Evolutionary conservation across 176 grass and related monocot species (phyloP), one percentile per base, ranked within the genome.

Genomic region (Secale cereale): DNA sequence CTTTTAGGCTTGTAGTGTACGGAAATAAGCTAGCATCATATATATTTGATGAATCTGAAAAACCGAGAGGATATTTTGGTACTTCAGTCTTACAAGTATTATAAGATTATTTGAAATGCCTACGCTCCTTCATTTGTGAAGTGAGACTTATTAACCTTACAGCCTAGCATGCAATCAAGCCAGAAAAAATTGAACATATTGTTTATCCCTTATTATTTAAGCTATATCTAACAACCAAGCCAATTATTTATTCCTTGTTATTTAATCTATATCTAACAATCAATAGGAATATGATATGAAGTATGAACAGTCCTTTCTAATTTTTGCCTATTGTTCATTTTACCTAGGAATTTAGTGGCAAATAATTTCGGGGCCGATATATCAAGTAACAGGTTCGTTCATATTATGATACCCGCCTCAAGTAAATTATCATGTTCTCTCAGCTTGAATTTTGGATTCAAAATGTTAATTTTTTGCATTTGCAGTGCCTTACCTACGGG

Each of bases 341-440:
- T 83, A 26, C 73, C 50, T 65, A 97, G 94, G 74, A 94, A 97
- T 82, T 83, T 97, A 75, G 90, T 94, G 41, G 78, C 90, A 32
- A 97, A 97, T 64, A 92, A 92, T 85, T 97, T 97, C 20, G 20
- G 68, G 30, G 83, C 81, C 2, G 56, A 60, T 25, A 84, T n/a
- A 66, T 90, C 91, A 39, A 94, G 90, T 54, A 85, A 66, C 85
- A 92, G 94, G 94, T 94, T 4, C 17, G 78, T 11, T 43, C 19
- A 81, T 48, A 41, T 87, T 63, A 37, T 13, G 61, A 59, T 26
- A 16, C 68, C 69, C 46, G 29, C 7, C 17, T 73, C 12, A 64
- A 78, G 16, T n/a, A 32, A 72, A 29, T 37, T 69, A 56, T 6
- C 68, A 77, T 5, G 32, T 76, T 69, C 19, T 76, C 22, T 50